Evolutionary conservation across 164 flowering plant genomes (phyloP).

Genomic region (Kingdonia uniflora): DNA sequence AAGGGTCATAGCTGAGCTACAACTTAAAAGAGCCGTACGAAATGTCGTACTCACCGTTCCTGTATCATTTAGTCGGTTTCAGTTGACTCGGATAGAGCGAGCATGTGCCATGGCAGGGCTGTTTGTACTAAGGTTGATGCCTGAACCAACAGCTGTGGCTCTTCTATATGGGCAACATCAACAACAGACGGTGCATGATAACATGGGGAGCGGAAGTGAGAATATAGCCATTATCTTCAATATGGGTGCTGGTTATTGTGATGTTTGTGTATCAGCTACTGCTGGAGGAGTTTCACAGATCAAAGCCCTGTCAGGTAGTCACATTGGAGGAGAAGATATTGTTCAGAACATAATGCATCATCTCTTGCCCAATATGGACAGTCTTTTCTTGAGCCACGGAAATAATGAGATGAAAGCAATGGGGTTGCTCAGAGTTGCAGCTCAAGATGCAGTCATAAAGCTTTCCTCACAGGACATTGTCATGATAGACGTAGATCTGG

Average conservation of each 20-base stretch:
- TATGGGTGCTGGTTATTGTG: constrained; percentile 87
- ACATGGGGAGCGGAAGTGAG: constrained; percentile 72
- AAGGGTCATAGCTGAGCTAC: constrained; percentile 60
- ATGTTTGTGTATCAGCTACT: constrained; percentile 75
- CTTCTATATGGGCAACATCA: constrained; percentile 84
- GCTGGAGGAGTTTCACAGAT: constrained; percentile 96
- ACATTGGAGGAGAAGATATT: constrained; percentile 85
- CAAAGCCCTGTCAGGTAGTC: constrained; percentile 55
- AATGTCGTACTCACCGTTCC: constrained; percentile 74
- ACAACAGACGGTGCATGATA: constrained; percentile 46
- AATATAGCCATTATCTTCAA: constrained; percentile 73
- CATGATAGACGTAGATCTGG: constrained; percentile 54
- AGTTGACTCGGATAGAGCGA: constrained; percentile 66
- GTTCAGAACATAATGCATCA: constrained; percentile 65
- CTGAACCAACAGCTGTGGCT: constrained; percentile 92
- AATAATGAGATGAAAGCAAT: constrained; percentile 44
- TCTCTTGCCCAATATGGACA: constrained; percentile 48
- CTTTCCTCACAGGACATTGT: constrained; percentile 46
- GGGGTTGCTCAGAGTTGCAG: constrained; percentile 63
- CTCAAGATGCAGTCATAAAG: constrained; percentile 75
- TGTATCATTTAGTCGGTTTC: constrained; percentile 82
- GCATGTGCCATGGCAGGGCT: constrained; percentile 98
- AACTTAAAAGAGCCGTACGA: constrained; percentile 46
- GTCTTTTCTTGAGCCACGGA: constrained; percentile 36
- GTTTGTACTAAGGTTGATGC: constrained; percentile 77